Evolutionary conservation across 1,284 basidiomycete genomes (phyloP).

Genomic region (Boletus sp.): DNA sequence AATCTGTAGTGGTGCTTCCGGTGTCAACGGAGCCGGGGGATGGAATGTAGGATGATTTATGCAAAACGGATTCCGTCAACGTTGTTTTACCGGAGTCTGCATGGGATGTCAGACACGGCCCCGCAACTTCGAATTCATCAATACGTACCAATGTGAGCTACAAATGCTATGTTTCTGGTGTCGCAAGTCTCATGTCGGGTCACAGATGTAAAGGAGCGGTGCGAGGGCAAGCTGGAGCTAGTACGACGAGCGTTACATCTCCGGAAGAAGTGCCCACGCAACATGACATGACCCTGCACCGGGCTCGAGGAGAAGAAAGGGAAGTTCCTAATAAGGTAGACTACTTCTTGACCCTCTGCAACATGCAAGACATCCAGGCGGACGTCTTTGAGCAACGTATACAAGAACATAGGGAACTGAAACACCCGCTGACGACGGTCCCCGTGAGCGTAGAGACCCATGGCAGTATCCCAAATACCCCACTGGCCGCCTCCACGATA

Average conservation of each 20-base stretch:
- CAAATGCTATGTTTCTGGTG: constrained; percentile 78
- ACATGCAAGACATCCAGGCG: constrained; percentile 22
- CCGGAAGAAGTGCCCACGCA: constrained; percentile 11
- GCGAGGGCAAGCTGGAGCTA: neutral
- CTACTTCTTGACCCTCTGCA: neutral
- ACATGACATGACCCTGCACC: constrained; percentile 25
- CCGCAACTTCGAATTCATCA: neutral
- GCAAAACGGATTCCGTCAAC: constrained; percentile 84
- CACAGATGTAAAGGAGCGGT: constrained; percentile 28
- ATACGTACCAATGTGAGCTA: constrained; percentile 77
- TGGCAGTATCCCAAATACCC: constrained; percentile 82
- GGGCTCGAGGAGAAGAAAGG: constrained; percentile 1
- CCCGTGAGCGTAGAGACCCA: constrained; percentile 50
- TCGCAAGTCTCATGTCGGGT: constrained; percentile 39
- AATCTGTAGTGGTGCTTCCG: constrained; percentile 90
- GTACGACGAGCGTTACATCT: constrained; percentile 21
- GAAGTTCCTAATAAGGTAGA: constrained; percentile 21
- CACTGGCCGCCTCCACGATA: constrained; percentile 70
- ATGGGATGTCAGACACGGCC: constrained; percentile 24
- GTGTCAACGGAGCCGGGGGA: constrained; percentile 83
- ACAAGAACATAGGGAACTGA: constrained; percentile 42
- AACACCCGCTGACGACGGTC: constrained; percentile 57
- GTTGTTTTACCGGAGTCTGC: constrained; percentile 92
- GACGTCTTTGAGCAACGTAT: constrained; percentile 53
- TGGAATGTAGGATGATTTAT: constrained; percentile 75